Evolutionary conservation across 371 early-diverging fungal genomes (phyloP), one percentile per base, ranked within the genome.

Genomic region (Ordospora colligata): DNA sequence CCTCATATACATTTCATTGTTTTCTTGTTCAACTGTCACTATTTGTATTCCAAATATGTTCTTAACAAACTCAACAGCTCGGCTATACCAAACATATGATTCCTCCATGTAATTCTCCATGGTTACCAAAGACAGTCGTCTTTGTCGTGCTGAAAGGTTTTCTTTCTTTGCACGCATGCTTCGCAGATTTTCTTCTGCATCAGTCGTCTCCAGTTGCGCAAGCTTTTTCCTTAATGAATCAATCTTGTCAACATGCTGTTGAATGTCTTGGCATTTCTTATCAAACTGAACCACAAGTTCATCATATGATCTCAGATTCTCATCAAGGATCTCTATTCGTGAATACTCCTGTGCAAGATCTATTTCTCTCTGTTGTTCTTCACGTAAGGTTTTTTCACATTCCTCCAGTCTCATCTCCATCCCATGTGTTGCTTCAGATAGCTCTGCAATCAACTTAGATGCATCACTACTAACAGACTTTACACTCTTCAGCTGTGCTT

Each of bases 21-120:
- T 45, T 45, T 65, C 66, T 14, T 46, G 44, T 43, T 47, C 47
- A 45, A 65, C n/a, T 0, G 66, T 46, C 2, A 66, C 45, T 42
- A 46, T 25, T 14, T 21, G 14, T 66, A 66, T 27, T 25, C 75
- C 75, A 69, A 81, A 81, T 6, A 81, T 50, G 23, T 69, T 78
- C 37, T 74, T 52, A 12, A 75, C 19, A n/a, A 81, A 27, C 5
- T 70, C 67, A n/a, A 45, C 11, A 19, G 58, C 32, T 27, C 51
- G 49, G 14, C 54, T 65, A 21, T 82, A 67, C 80, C 80, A 82
- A 46, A 32, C 47, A 40, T 74, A 78, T 3, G 77, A 51, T 67
- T 82, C 80, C 23, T 82, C 80, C 12, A 82, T 63, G 44, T 77
- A 52, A 32, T 72, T 77, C 21, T 79, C 79, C 40, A 65, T 71